These are phyloP conservation scores for Trametes meyenii DNA, from an alignment of 768 basidiomycete genomes.

Conservation along the genomic window DNA sequence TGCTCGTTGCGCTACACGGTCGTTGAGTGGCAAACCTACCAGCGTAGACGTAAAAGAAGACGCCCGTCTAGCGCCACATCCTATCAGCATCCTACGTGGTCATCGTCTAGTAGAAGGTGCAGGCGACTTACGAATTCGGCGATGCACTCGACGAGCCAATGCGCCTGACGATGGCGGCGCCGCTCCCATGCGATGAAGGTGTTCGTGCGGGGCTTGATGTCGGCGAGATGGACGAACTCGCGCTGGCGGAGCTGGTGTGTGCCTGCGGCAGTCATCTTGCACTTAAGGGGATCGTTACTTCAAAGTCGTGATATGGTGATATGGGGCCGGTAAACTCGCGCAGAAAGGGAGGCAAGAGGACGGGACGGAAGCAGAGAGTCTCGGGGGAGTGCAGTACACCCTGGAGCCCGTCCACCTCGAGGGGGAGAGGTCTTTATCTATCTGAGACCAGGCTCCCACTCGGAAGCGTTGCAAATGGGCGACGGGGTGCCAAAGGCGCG, in stretches of 20 bases:
- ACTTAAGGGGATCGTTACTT: not conserved
- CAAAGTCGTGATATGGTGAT: not conserved
- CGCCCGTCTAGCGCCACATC: slow-evolving; percentile 27
- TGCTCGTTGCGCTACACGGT: not conserved
- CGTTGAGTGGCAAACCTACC: slow-evolving; percentile 17
- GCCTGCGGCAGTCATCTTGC: slow-evolving; percentile 8
- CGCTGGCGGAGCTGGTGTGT: slow-evolving; percentile 23
- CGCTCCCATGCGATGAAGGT: slow-evolving; percentile 29
- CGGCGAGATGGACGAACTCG: slow-evolving; percentile 29
- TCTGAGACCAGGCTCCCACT: slow-evolving; percentile 4
- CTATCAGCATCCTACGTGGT: not conserved
- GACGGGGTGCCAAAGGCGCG: not conserved
- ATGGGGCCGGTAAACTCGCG: not conserved
- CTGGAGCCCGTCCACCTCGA: not conserved
- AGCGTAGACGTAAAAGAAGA: slow-evolving; percentile 36
- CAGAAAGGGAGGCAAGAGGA: not conserved
- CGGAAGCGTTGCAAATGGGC: not conserved
- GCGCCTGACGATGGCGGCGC: slow-evolving; percentile 33
- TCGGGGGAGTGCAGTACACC: slow-evolving; percentile 4
- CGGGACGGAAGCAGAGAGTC: not conserved
- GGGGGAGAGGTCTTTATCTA: slow-evolving; percentile 14
- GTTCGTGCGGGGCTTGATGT: slow-evolving; percentile 28
- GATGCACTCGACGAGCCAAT: slow-evolving; percentile 36
- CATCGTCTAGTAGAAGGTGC: not conserved
- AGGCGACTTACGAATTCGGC: slow-evolving; percentile 34